phyloP scores from a whole-genome alignment of 495 filamentous ascomycete genomes.

The Aspergillus egyptiacus region DNA sequence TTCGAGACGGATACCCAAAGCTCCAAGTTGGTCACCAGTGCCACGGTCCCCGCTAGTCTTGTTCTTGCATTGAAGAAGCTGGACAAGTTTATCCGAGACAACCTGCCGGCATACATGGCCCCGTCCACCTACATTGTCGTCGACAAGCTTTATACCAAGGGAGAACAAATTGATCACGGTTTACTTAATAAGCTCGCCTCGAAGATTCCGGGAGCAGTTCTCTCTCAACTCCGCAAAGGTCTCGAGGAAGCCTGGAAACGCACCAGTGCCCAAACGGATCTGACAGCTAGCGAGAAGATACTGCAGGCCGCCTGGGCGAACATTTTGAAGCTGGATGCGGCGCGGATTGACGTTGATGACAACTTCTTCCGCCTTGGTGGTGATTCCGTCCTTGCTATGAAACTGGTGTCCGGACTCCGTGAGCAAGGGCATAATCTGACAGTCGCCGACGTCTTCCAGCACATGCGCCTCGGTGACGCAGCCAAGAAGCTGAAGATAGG shows the following conservation, averaged over 20 bases:
- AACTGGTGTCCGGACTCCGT: slow-evolving; percentile 34
- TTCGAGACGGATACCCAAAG: background rate
- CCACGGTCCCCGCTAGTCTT: slow-evolving; percentile 19
- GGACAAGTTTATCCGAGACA: slow-evolving; percentile 32
- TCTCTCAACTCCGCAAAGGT: slow-evolving; percentile 19
- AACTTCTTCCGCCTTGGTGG: slow-evolving; percentile 46
- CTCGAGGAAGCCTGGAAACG: slow-evolving; percentile 24
- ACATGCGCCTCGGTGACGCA: slow-evolving; percentile 38
- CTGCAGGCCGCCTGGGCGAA: slow-evolving; percentile 43
- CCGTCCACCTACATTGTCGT: slow-evolving; percentile 34
- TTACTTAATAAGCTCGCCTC: slow-evolving; percentile 25
- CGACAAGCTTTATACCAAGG: slow-evolving; percentile 21
- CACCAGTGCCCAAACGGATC: slow-evolving; percentile 14
- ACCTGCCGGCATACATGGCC: slow-evolving; percentile 37
- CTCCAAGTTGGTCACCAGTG: slow-evolving; percentile 14
- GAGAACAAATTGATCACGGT: slow-evolving; percentile 21
- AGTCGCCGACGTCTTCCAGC: slow-evolving; percentile 44
- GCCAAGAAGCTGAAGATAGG: slow-evolving; percentile 28
- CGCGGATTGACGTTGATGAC: slow-evolving; percentile 38
- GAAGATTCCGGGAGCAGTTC: slow-evolving; percentile 15
- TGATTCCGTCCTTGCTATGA: slow-evolving; percentile 44
- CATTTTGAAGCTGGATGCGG: slow-evolving; percentile 31
- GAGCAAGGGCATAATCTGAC: slow-evolving; percentile 28
- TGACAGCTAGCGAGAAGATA: slow-evolving; percentile 31
- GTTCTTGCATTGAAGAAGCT: slow-evolving; percentile 27